Conservation (phyloP, 75 land plant genomes). For the Isoetes taiwanensis region DNA sequence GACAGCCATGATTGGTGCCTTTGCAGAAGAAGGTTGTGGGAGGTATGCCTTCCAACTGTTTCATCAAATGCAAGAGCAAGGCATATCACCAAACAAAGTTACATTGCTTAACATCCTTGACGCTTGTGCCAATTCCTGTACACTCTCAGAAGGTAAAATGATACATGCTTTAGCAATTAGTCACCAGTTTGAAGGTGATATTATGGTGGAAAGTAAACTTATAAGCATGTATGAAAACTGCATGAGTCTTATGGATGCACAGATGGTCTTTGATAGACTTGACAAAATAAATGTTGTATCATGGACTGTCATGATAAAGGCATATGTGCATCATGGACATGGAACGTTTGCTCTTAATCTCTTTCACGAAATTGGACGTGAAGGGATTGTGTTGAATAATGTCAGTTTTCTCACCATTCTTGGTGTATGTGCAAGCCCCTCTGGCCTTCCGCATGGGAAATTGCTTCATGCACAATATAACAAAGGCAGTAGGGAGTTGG, state of each 20-base stretch:
- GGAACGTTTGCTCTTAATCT: background rate
- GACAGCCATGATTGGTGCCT: constrained; percentile 3
- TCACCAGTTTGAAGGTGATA: constrained; percentile 8
- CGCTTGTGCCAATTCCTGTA: constrained; percentile 7
- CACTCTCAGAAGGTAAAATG: background rate
- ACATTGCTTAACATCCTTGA: constrained; percentile 11
- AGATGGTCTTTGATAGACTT: background rate
- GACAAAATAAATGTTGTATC: constrained; percentile 9
- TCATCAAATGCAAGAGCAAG: constrained; percentile 1
- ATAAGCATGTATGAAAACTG: constrained; percentile 16
- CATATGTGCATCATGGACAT: constrained; percentile 3
- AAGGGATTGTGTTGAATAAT: background rate
- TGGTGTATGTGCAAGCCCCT: too few relatives aligned
- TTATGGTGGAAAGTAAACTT: constrained; percentile 1
- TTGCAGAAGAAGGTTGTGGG: background rate
- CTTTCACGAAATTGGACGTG: background rate
- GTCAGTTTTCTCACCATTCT: background rate
- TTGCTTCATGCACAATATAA: too few relatives aligned
- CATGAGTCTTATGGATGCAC: constrained; percentile 10
- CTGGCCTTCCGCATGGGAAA: too few relatives aligned
- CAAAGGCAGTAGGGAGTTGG: too few relatives aligned
- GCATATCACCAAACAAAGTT: constrained; percentile 2
- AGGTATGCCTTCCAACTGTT: constrained; percentile 1
- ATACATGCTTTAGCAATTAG: constrained; percentile 14
- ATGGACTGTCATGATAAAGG: constrained; percentile 7